phyloP scores from a whole-genome alignment of 1,284 basidiomycete genomes.

The Uromyces viciae-fabae region DNA sequence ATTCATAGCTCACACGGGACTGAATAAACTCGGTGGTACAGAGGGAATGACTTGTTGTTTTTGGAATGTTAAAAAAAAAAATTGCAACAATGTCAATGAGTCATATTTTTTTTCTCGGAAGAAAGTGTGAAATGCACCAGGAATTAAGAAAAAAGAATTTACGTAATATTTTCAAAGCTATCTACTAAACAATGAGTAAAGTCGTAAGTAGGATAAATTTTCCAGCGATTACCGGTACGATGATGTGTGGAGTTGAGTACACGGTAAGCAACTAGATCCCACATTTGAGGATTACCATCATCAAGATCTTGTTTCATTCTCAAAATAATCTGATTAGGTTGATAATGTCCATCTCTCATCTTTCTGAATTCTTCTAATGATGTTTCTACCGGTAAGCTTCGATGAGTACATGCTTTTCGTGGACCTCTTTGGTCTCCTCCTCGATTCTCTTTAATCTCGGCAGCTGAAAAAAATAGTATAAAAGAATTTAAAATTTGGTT shows the following conservation, averaged over 20 bases:
- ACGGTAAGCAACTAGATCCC: conserved; percentile 96
- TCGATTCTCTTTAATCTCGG: conserved; percentile 82
- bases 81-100: neutral
- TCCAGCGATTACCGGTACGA: conserved; percentile 88
- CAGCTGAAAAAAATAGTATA: conserved; percentile 60
- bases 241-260: conserved; percentile 88
- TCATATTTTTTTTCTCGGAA: neutral
- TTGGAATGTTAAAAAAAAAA: conserved; percentile 1
- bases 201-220: conserved; percentile 94
- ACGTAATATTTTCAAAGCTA: conserved; percentile 99
- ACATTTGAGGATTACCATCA: conserved; percentile 93
- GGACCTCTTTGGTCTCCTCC: conserved; percentile 77
- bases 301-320: conserved; percentile 98
- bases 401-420: conserved; percentile 79
- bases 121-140: neutral
- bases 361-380: conserved; percentile 81
- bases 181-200: conserved; percentile 98
- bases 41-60: conserved; percentile 73
- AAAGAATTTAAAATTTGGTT: conserved; percentile 22
- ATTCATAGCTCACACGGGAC: conserved; percentile 97
- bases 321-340: conserved; percentile 82
- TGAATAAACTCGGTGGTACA: conserved; percentile 96
- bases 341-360: conserved; percentile 88
- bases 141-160: too few relatives aligned
- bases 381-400: conserved; percentile 75